Evolutionary conservation across 1,284 basidiomycete genomes (phyloP), one percentile per base, ranked within the genome.

Genomic region (Ceratobasidium sp.): DNA sequence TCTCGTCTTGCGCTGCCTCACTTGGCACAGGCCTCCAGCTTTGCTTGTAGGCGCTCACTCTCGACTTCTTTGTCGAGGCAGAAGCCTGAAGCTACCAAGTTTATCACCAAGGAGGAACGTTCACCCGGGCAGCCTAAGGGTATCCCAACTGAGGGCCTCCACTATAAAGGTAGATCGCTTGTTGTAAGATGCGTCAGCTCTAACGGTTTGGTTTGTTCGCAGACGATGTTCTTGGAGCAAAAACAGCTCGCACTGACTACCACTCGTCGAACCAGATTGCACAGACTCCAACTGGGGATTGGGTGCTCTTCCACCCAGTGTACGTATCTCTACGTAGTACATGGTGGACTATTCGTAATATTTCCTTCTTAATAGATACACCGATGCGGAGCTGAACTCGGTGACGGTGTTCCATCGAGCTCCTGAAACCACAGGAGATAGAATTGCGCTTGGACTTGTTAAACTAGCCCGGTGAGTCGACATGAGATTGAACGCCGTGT

Each of bases 261-360:
- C 72, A 75, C 15, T 75, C 72, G 28, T 13, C 72, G 15, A 75
- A 64, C 33, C 58, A 75, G 33, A 55, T 75, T 3, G 23, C 72
- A 5, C n/a, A 63, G 60, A 63, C 72, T 4, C 72, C 72, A n/a
- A 75, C 72, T 7, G 72, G 72, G 1, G 72, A 76, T n/a, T 76
- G 72, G 72, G 72, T 76, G 1, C 61, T 76, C 49, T 76, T 66
- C 26, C 72, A 76, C 49, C 72, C 72, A 28, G 72, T 76, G 72
- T 76, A 56, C 1, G 72, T 46, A 9, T 3, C 3, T 53, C 39
- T 10, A 40, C 42, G 33, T 28, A 40, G 3, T 12, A 10, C 28
- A 15, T 23, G 1, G 40, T 13, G 49, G 10, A 3, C 3, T 51
- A 33, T 67, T 44, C 20, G 46, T 49, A 46, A 40, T 28, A 1